Conservation (phyloP, 345 rosid genomes). For the Eucalyptus pumila region DNA sequence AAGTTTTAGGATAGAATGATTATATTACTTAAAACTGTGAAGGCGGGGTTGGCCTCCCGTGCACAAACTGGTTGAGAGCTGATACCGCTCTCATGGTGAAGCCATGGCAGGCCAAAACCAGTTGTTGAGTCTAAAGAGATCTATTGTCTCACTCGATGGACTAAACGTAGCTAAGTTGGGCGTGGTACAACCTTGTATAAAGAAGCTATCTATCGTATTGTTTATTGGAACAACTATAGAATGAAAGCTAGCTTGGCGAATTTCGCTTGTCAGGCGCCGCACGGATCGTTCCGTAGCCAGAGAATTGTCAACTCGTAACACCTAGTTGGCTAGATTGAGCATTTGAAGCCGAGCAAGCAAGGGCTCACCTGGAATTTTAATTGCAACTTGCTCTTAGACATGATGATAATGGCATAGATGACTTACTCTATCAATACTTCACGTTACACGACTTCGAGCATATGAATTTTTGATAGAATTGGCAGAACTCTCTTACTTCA, state of each 20-base stretch:
- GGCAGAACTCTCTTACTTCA: background rate
- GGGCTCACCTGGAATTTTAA: background rate
- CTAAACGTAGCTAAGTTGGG: rapidly evolving
- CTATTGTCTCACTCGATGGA: rapidly evolving
- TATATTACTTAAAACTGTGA: no score
- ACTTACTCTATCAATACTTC: background rate
- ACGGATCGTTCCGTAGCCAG: rapidly evolving
- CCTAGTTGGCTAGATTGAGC: background rate
- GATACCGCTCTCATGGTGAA: no score
- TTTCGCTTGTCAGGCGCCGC: rapidly evolving
- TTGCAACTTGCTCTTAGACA: background rate
- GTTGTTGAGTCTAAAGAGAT: no score
- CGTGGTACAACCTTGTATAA: no score
- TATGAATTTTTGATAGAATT: background rate
- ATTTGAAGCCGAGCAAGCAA: background rate
- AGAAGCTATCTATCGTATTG: rapidly evolving
- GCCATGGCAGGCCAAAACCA: rapidly evolving
- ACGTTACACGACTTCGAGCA: background rate
- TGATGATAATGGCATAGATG: background rate
- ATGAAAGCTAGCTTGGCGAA: rapidly evolving
- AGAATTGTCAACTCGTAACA: rapidly evolving
- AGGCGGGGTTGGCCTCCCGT: rapidly evolving
- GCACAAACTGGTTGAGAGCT: no score
- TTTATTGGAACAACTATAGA: no score
- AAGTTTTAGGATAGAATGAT: rapidly evolving